These are phyloP conservation scores for Hippophae tibetana DNA, from an alignment of 306 rosid species.

Conservation along the genomic window DNA sequence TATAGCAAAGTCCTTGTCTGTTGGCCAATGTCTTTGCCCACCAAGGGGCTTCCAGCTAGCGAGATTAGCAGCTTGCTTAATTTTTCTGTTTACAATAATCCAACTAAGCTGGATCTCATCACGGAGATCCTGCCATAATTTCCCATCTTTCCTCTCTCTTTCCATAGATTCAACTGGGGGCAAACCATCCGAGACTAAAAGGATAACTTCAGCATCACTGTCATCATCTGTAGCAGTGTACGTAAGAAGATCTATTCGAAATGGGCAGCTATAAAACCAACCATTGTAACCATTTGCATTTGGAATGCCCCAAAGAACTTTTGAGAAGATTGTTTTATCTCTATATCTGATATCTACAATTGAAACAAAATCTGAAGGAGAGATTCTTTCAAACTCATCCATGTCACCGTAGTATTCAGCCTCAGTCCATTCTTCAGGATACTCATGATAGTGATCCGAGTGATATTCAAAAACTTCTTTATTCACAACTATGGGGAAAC, in stretches of 20 bases:
- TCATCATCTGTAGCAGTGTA: conserved; percentile 49
- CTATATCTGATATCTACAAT: conserved; percentile 67
- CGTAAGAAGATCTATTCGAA: conserved; percentile 68
- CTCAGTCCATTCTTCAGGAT: conserved; percentile 82
- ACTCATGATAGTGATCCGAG: conserved; percentile 40
- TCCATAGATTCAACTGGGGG: conserved; percentile 65
- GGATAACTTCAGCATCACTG: conserved; percentile 47
- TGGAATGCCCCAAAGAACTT: conserved; percentile 83
- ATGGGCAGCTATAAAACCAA: conserved; percentile 86
- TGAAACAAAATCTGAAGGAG: conserved; percentile 76
- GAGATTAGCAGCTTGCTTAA: conserved; percentile 77
- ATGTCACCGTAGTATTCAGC: conserved; percentile 73
- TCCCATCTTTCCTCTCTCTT: conserved; percentile 76
- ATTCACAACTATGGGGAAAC: conserved; percentile 73
- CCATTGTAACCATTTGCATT: conserved; percentile 54
- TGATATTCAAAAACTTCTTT: conserved; percentile 54
- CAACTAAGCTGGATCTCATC: conserved; percentile 77
- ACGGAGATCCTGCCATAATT: conserved; percentile 70
- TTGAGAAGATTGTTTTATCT: conserved; percentile 67
- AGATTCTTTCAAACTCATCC: conserved; percentile 39
- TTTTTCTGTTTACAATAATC: conserved; percentile 67
- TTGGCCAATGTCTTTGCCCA: conserved; percentile 93
- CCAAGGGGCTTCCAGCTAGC: conserved; percentile 90
- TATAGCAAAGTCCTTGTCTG: conserved; percentile 64
- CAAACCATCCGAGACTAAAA: conserved; percentile 65